These are phyloP conservation scores for Selaginella moellendorffii DNA, from an alignment of 75 land plant genomes.

Conservation along the genomic window DNA sequence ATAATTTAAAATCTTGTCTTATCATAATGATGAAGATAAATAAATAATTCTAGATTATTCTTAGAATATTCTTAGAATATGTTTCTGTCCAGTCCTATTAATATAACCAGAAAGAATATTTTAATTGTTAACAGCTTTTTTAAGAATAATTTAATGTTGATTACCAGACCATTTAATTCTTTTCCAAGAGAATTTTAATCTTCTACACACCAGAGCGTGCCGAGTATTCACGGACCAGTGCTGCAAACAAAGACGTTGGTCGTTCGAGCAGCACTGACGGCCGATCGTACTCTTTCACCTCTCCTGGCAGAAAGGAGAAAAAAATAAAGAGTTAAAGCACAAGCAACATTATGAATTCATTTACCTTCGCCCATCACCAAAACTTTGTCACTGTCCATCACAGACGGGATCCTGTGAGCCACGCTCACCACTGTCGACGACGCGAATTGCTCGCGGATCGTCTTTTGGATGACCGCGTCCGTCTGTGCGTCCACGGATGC, in stretches of 20 bases:
- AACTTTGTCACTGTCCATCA: constrained; percentile 84
- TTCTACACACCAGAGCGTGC: constrained; percentile 16
- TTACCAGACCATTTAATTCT: too few relatives aligned
- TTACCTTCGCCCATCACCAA: constrained; percentile 86
- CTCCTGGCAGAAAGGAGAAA: constrained; percentile 34
- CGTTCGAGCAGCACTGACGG: constrained; percentile 57
- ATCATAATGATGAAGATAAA: too few relatives aligned
- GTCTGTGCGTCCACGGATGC: constrained; percentile 94
- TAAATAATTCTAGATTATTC: too few relatives aligned
- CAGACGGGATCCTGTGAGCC: constrained; percentile 91
- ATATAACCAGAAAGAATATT: too few relatives aligned
- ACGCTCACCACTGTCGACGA: constrained; percentile 75
- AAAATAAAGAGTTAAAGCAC: background rate
- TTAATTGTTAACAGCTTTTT: too few relatives aligned
- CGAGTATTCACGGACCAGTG: constrained; percentile 20
- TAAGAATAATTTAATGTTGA: too few relatives aligned
- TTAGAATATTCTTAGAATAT: too few relatives aligned
- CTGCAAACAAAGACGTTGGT: constrained; percentile 21
- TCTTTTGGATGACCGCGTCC: constrained; percentile 65
- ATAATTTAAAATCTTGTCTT: too few relatives aligned
- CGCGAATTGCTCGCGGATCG: constrained; percentile 55
- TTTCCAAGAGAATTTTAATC: too few relatives aligned
- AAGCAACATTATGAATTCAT: background rate
- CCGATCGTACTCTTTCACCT: constrained; percentile 65
- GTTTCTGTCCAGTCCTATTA: too few relatives aligned